phyloP scores from a whole-genome alignment of 305 asterid genomes.

The Fraxinus sp. region DNA sequence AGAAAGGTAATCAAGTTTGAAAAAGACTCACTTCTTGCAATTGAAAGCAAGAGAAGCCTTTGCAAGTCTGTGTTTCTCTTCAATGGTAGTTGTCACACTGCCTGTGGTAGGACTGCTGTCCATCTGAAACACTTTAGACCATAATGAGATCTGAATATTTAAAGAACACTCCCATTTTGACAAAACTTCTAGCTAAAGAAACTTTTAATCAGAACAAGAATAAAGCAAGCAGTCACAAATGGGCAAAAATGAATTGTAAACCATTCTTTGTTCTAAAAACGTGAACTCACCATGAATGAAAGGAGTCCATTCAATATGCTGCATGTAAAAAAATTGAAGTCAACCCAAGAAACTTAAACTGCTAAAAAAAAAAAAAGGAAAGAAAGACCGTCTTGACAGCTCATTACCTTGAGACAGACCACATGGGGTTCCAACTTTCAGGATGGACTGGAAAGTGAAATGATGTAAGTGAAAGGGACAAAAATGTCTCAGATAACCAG shows the following conservation, averaged over 20 bases:
- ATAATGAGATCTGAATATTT: conserved; percentile 4
- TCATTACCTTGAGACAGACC: conserved; percentile 65
- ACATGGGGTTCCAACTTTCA: conserved; percentile 72
- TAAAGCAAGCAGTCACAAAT: neutral
- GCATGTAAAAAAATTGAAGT: conserved; percentile 40
- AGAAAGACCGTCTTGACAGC: neutral
- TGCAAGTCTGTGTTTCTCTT: conserved; percentile 82
- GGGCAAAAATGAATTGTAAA: conserved; percentile 5
- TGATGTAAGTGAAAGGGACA: conserved; percentile 21
- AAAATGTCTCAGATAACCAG: neutral
- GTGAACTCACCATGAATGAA: conserved; percentile 87
- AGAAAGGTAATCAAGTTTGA: neutral
- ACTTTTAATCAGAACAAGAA: conserved; percentile 1
- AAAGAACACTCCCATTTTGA: neutral
- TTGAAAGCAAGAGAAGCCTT: conserved; percentile 85
- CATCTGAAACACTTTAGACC: conserved; percentile 51
- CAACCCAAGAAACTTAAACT: conserved; percentile 18
- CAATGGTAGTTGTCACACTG: conserved; percentile 77
- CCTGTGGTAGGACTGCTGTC: conserved; percentile 94
- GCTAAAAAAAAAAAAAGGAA: neutral
- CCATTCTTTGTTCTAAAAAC: neutral
- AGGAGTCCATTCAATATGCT: conserved; percentile 96
- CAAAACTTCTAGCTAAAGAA: conserved; percentile 3
- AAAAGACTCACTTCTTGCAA: conserved; percentile 71
- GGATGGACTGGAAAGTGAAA: conserved; percentile 52